Evolutionary conservation across 225 moss, liverwort and hornwort genomes (phyloP).

Genomic region (Antitrichia curtipendula): DNA sequence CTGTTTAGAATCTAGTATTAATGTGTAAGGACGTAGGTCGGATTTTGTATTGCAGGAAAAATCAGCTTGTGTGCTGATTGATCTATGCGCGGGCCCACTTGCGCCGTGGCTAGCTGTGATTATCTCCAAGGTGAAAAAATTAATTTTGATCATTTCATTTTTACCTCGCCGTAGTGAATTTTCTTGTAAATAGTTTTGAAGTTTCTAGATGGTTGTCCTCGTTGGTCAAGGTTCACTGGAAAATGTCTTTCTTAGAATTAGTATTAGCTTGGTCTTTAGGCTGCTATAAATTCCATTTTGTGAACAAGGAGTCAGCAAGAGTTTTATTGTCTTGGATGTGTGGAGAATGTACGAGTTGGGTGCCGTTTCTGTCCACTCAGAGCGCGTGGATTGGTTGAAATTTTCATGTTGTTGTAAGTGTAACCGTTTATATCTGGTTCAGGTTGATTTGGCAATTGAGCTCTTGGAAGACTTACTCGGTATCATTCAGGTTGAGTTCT

Average conservation of each 20-base stretch:
- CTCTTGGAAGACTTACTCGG: constrained; percentile 76
- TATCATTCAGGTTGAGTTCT: constrained; percentile 63
- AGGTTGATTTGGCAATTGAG: constrained; percentile 92
- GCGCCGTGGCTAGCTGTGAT: constrained; percentile 89
- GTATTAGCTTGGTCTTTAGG: neutral
- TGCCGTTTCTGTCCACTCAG: neutral
- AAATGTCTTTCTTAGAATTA: neutral
- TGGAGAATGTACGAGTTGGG: neutral
- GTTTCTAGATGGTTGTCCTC: neutral
- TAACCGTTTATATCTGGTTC: neutral
- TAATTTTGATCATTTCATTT: neutral
- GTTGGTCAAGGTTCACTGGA: neutral
- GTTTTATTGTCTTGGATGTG: neutral
- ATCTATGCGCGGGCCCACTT: constrained; percentile 81
- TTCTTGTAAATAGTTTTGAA: neutral
- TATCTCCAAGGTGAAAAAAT: constrained; percentile 60
- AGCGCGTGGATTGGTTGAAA: neutral
- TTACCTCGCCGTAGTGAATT: neutral
- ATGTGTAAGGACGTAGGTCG: neutral
- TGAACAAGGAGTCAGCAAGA: neutral
- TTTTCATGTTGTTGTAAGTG: neutral
- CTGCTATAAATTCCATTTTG: neutral
- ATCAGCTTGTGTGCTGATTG: constrained; percentile 93
- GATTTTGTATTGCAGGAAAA: constrained; percentile 66
- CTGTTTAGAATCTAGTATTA: neutral